Base-by-base conservation (phyloP, 2,329 filamentous ascomycete species). In the Talaromyces piceae region DNA sequence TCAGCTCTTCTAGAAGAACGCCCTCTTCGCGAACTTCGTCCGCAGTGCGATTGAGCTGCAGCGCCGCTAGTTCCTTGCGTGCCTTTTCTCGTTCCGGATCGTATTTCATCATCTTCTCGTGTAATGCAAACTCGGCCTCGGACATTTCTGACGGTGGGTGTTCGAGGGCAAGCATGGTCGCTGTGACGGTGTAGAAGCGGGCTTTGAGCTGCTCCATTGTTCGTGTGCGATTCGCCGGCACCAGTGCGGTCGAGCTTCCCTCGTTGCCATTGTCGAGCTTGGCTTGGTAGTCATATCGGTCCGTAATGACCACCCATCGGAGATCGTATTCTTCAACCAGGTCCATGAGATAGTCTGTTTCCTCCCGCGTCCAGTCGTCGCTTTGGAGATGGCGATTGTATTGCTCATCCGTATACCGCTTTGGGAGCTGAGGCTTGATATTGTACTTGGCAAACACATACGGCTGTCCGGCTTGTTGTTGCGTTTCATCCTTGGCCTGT, bases 21-120 rank as follows among this genome's bases (percentile, higher is more conserved):
- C 94, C 87, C 70, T 98, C 93, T 67, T 98, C 93, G 56, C 88
- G 84, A 23, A 91, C 87, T 69, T 98, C 91, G 56, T 95, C 89
- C 56, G 84, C 84, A 7, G 85, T 87, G 37, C 93, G 82, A 45
- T 84, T 82, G 57, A 97, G 79, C 44, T 91, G 82, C 46, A 86
- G 83, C 56, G 87, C 80, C 3, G 90, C 91, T 61, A 95, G 87
- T 52, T 87, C 82, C 72, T 97, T 98, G 56, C 93, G 83, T 49
- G 82, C 76, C 22, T 78, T 79, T 70, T 98, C 93, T 59, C 87
- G 83, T 13, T 80, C 77, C 0, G 90, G 82, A 61, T 95, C 87
- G 74, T 91, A 98, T 58, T 88, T 88, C 46, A 82, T 79, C 80
- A 97, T 91, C 53, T 83, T 84, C 64, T 94, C 88, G 69, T 95